Percentiles rank a stretch among this genome's conserved stretches.
phyloP scores from a whole-genome alignment of 1,139 yeast species.

The Kurtzmaniella quercitrusa region DNA sequence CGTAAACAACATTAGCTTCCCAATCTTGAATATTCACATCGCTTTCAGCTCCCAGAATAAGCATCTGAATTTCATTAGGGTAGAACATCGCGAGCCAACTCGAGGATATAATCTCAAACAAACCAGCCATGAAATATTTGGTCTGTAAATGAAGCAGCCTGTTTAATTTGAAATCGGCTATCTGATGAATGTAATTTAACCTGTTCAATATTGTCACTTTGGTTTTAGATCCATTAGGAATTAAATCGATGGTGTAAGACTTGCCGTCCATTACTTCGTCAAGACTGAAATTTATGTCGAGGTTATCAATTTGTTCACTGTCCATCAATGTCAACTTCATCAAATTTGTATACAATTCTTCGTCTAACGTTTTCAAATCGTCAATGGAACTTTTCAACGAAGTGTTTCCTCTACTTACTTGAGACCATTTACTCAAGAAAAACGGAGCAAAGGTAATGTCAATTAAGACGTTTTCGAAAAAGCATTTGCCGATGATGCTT shows the following conservation, averaged over 20 bases:
- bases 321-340: slow-evolving; percentile 57
- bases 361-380: slow-evolving; percentile 71
- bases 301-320: slow-evolving; percentile 49
- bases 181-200: slow-evolving; percentile 68
- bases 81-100: slow-evolving; percentile 84
- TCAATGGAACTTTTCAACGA: slow-evolving; percentile 60
- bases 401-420: slow-evolving; percentile 16
- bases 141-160: slow-evolving; percentile 56
- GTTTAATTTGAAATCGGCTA: slow-evolving; percentile 79
- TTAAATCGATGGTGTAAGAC: slow-evolving; percentile 48
- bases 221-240: slow-evolving; percentile 53
- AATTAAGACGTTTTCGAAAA: slow-evolving; percentile 78
- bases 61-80: slow-evolving; percentile 74
- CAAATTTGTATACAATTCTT: slow-evolving; percentile 60
- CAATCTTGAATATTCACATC: slow-evolving; percentile 72
- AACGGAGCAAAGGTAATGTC: slow-evolving; percentile 87
- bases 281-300: slow-evolving; percentile 67
- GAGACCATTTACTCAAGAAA: slow-evolving; percentile 70
- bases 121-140: slow-evolving; percentile 63
- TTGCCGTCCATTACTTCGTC: slow-evolving; percentile 40
- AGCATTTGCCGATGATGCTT: slow-evolving; percentile 78
- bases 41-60: slow-evolving; percentile 75
- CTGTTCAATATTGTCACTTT: slow-evolving; percentile 61
- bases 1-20: slow-evolving; percentile 57
- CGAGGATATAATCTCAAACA: slow-evolving; percentile 62